phyloP scores from a whole-genome alignment of 164 flowering plant species.

The Brasenia schreberi region DNA sequence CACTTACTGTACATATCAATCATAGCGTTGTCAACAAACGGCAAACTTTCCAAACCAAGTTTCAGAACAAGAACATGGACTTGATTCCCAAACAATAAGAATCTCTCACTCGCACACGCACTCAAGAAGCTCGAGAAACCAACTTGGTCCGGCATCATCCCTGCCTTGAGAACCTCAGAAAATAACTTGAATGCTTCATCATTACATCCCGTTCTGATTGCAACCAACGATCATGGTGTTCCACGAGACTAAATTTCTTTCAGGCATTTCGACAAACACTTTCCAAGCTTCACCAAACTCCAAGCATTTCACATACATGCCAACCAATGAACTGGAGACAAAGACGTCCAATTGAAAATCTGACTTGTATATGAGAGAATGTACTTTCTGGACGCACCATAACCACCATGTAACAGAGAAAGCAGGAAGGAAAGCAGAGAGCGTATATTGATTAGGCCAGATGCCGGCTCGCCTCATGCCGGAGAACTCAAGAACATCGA shows the following conservation, averaged over 20 bases:
- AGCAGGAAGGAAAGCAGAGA: conserved; percentile 44
- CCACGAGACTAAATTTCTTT: conserved; percentile 52
- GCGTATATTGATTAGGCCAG: conserved; percentile 39
- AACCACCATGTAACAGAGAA: conserved; percentile 18
- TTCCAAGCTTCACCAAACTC: conserved; percentile 20
- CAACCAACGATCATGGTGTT: conserved; percentile 50
- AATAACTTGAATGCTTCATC: conserved; percentile 22
- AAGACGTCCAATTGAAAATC: conserved; percentile 32
- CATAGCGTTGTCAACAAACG: conserved; percentile 13
- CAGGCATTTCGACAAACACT: conserved; percentile 54
- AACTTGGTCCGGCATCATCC: conserved; percentile 1
- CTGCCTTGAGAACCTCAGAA: conserved; percentile 1
- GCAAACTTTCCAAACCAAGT: background rate
- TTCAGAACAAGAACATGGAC: conserved; percentile 1
- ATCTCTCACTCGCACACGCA: background rate
- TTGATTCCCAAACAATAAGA: background rate
- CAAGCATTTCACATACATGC: conserved; percentile 41
- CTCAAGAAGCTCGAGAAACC: background rate
- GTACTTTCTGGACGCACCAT: conserved; percentile 30
- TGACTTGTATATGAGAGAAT: conserved; percentile 29
- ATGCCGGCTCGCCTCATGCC: conserved; percentile 27
- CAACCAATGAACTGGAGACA: conserved; percentile 40
- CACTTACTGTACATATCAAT: conserved; percentile 54
- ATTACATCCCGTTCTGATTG: conserved; percentile 21
- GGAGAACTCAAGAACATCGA: conserved; percentile 23